These are phyloP conservation scores for Arabidopsis hybrid DNA, from an alignment of 441 rosid species.

Conservation along the genomic window DNA sequence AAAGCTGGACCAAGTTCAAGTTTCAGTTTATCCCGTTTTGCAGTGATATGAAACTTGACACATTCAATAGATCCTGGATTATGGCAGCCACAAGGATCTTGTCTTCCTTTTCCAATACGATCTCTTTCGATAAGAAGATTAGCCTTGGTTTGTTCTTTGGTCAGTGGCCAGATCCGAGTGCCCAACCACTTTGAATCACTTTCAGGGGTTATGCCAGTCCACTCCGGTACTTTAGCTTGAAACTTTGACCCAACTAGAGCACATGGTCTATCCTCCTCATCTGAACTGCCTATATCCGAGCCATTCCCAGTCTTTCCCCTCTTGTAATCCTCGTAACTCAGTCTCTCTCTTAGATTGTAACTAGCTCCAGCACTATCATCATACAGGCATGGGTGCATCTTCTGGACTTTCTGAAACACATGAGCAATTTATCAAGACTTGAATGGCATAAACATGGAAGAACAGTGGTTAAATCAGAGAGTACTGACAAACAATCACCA, in stretches of 20 bases:
- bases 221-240: conserved; percentile 81
- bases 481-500: conserved; percentile 7
- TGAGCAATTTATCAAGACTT: conserved; percentile 35
- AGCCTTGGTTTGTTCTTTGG: conserved; percentile 45
- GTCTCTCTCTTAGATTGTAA: conserved; percentile 85
- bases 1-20: conserved; percentile 78
- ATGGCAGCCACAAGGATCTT: conserved; percentile 78
- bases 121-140: conserved; percentile 70
- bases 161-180: conserved; percentile 74
- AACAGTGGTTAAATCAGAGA: conserved; percentile 18
- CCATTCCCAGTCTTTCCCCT: conserved; percentile 41
- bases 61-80: conserved; percentile 67
- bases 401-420: conserved; percentile 65
- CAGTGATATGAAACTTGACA: conserved; percentile 68
- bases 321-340: conserved; percentile 43
- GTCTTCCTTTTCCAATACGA: conserved; percentile 90
- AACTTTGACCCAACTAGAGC: conserved; percentile 65
- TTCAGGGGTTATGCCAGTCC: conserved; percentile 63
- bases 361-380: conserved; percentile 67
- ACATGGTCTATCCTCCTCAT: conserved; percentile 40
- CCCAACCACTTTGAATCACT: conserved; percentile 85
- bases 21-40: conserved; percentile 61
- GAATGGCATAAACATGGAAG: conserved; percentile 18
- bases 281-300: conserved; percentile 44
- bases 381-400: conserved; percentile 83